Conservation (phyloP, 495 filamentous ascomycete species). For the Penicillium coprophilum region DNA sequence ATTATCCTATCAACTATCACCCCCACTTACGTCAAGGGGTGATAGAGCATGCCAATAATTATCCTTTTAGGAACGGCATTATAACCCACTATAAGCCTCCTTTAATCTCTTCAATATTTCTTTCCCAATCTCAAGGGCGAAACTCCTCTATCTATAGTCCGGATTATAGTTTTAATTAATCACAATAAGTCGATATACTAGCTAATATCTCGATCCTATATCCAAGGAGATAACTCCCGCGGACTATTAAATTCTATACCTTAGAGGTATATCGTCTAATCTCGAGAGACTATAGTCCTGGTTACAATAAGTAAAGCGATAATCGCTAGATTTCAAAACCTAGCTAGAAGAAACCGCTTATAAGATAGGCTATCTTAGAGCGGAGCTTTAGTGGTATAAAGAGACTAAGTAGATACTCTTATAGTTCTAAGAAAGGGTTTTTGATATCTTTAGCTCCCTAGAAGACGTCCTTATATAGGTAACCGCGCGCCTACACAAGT, state of each 20-base stretch:
- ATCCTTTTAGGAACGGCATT: background rate
- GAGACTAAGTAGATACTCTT: constrained; percentile 20
- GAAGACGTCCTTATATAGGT: constrained; percentile 12
- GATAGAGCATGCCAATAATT: background rate
- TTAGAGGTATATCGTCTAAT: constrained; percentile 12
- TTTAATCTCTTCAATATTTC: background rate
- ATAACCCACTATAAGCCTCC: background rate
- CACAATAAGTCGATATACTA: constrained; percentile 7
- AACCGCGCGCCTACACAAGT: constrained; percentile 13
- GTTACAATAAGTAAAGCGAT: constrained; percentile 7
- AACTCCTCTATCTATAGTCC: background rate
- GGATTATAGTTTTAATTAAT: background rate
- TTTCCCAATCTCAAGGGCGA: background rate
- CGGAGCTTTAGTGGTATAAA: constrained; percentile 22
- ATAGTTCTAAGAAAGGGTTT: constrained; percentile 10
- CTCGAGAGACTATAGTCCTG: constrained; percentile 14
- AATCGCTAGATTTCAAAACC: constrained; percentile 5
- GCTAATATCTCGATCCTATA: constrained; percentile 12
- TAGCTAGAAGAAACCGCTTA: constrained; percentile 15
- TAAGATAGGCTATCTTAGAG: constrained; percentile 21
- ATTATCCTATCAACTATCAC: background rate
- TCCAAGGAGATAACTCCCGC: constrained; percentile 15
- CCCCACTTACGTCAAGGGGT: background rate
- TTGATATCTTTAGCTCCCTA: constrained; percentile 11
- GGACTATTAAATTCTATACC: constrained; percentile 15